Conservation (phyloP, 495 filamentous ascomycete species). For the Penicillium bovifimosum region DNA sequence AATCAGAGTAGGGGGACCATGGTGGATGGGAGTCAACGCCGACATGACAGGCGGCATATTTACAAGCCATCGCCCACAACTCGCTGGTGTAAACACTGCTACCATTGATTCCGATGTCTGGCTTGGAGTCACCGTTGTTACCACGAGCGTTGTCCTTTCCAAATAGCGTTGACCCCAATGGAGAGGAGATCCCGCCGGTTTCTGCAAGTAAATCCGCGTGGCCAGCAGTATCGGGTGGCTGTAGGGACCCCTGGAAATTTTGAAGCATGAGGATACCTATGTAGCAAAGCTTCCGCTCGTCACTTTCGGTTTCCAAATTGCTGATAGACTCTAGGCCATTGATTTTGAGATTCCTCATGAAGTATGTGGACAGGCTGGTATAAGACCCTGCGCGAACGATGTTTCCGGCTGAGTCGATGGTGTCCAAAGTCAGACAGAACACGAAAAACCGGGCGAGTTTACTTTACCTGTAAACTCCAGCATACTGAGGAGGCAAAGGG, state of each 20-base stretch:
- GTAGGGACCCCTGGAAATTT: constrained; percentile 27
- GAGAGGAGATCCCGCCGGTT: background rate
- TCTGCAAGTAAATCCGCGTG: background rate
- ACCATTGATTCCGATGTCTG: constrained; percentile 34
- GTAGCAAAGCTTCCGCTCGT: constrained; percentile 35
- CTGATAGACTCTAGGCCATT: constrained; percentile 16
- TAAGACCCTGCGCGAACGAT: constrained; percentile 34
- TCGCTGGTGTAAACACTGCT: constrained; percentile 34
- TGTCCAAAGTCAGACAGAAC: background rate
- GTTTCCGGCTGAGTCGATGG: constrained; percentile 24
- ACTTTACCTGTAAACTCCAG: constrained; percentile 37
- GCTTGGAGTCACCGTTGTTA: constrained; percentile 13
- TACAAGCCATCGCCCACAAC: constrained; percentile 37
- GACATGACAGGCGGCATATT: constrained; percentile 31
- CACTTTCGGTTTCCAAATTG: constrained; percentile 23
- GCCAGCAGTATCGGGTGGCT: constrained; percentile 5
- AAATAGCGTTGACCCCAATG: constrained; percentile 3
- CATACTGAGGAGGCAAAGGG: constrained; percentile 36
- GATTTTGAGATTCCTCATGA: constrained; percentile 30
- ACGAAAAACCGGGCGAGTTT: background rate
- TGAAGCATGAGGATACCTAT: constrained; percentile 36
- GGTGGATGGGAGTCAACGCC: constrained; percentile 28
- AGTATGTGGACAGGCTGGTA: constrained; percentile 30
- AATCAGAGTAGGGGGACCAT: constrained; percentile 42
- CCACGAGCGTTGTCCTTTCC: background rate